Conservation (phyloP, 2,329 filamentous ascomycete genomes). For the Pestalotiopsis sp. region DNA sequence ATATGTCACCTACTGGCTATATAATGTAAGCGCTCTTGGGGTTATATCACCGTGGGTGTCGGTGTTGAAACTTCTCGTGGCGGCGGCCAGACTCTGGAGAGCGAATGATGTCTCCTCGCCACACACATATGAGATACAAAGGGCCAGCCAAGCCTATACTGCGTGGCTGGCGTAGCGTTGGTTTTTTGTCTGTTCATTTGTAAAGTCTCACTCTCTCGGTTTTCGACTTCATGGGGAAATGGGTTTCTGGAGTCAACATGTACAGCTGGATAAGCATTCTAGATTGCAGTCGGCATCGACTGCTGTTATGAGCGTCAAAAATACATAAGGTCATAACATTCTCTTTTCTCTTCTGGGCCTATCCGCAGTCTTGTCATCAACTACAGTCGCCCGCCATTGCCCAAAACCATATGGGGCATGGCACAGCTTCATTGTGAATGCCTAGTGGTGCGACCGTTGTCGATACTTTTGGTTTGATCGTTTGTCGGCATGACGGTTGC, state of each 20-base stretch:
- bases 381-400: neutral
- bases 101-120: neutral
- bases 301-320: neutral
- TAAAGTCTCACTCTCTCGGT: slow-evolving; percentile 11
- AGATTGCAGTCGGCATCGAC: slow-evolving; percentile 8
- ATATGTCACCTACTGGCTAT: neutral
- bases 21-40: neutral
- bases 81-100: neutral
- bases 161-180: slow-evolving; percentile 8
- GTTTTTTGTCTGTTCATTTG: slow-evolving; percentile 8
- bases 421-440: neutral
- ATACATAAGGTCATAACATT: neutral
- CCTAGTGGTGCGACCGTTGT: neutral
- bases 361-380: neutral
- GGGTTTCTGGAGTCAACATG: slow-evolving; percentile 4
- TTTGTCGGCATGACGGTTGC: neutral
- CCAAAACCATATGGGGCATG: neutral
- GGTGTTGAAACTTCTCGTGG: neutral
- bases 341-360: neutral
- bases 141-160: neutral
- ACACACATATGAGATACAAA: neutral
- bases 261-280: slow-evolving; percentile 16
- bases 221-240: slow-evolving; percentile 1
- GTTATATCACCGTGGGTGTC: neutral
- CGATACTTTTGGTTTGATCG: neutral